Conservation (phyloP, 192 early-diverging fungal species). For the Rhizoclosmatium sp. region DNA sequence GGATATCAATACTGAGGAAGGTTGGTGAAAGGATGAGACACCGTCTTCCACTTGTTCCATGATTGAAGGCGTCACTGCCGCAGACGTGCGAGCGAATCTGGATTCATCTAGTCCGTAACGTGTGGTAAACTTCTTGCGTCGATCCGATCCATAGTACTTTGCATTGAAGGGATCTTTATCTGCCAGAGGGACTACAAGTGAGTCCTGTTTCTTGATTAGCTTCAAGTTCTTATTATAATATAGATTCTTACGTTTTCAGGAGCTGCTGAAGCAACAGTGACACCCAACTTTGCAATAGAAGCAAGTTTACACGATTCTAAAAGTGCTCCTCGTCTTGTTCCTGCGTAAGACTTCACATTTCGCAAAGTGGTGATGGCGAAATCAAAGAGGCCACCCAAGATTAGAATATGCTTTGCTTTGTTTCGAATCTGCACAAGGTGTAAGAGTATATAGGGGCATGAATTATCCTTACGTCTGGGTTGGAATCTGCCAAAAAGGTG, state of each 20-base stretch:
- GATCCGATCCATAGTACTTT: constrained; percentile 57
- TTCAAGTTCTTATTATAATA: background rate
- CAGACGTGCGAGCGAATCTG: constrained; percentile 32
- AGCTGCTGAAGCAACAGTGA: constrained; percentile 29
- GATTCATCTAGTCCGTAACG: constrained; percentile 54
- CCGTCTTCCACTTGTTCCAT: constrained; percentile 44
- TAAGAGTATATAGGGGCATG: background rate
- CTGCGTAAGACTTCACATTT: constrained; percentile 34
- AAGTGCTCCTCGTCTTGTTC: constrained; percentile 31
- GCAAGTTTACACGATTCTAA: constrained; percentile 48
- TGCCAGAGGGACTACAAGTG: constrained; percentile 33
- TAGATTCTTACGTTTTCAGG: constrained; percentile 9
- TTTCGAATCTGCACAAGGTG: constrained; percentile 45
- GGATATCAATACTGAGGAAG: constrained; percentile 28
- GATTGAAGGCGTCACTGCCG: constrained; percentile 41
- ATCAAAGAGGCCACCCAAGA: constrained; percentile 56
- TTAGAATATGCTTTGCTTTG: constrained; percentile 48
- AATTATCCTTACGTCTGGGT: constrained; percentile 38
- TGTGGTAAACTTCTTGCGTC: constrained; percentile 43
- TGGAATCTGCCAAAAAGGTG: constrained; percentile 57
- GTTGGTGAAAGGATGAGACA: constrained; percentile 27
- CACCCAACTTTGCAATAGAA: constrained; percentile 42
- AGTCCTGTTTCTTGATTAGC: constrained; percentile 1
- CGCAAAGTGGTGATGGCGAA: constrained; percentile 44
- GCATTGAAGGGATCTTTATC: constrained; percentile 60